Percentiles rank a stretch among this genome's conserved stretches.
phyloP scores from a whole-genome alignment of 371 early-diverging fungal species.

The Mortierella sp. region DNA sequence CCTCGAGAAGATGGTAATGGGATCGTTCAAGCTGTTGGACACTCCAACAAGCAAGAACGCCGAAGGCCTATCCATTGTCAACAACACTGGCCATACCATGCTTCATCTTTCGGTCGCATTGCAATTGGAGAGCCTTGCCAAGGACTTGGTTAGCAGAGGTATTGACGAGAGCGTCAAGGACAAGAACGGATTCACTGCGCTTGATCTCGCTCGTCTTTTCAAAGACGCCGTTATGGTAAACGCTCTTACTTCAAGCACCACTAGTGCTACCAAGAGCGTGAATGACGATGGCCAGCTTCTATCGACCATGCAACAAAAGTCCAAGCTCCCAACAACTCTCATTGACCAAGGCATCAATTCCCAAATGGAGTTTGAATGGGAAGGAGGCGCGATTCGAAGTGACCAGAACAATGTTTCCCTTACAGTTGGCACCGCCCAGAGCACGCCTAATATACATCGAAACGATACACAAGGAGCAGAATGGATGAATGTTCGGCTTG shows the following conservation, averaged over 20 bases:
- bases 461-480: neutral
- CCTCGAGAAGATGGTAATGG: conserved; percentile 45
- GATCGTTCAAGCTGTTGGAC: conserved; percentile 36
- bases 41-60: conserved; percentile 15
- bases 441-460: neutral
- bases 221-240: conserved; percentile 20
- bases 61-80: conserved; percentile 29
- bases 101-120: conserved; percentile 41
- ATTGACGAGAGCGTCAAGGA: conserved; percentile 22
- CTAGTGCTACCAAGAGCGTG: neutral
- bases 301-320: neutral
- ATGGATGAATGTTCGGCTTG: neutral
- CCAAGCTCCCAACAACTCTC: neutral
- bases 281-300: neutral
- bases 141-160: conserved; percentile 32
- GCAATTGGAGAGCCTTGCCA: conserved; percentile 21
- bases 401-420: neutral
- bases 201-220: conserved; percentile 36
- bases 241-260: conserved; percentile 11
- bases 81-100: conserved; percentile 50
- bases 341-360: neutral
- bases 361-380: conserved; percentile 21
- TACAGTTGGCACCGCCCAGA: neutral
- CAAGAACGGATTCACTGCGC: conserved; percentile 45
- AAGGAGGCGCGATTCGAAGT: conserved; percentile 4